A percentile compares a stretch with the other conserved stretches of the same genome.
phyloP scores from a whole-genome alignment of 2,329 filamentous ascomycete genomes.

The Exophiala sideris region DNA sequence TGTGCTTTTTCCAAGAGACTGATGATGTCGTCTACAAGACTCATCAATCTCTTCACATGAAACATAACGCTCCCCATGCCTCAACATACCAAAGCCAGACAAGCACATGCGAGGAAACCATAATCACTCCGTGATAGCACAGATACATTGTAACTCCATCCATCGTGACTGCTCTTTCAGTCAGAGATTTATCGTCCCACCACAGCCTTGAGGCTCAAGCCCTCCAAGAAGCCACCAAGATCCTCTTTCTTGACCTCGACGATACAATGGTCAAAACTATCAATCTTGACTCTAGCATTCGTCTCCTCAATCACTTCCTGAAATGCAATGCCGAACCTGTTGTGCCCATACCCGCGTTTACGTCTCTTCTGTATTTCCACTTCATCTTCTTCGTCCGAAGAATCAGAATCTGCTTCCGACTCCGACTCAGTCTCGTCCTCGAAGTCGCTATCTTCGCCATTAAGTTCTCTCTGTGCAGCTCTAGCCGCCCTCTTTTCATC shows the following conservation, averaged over 20 bases:
- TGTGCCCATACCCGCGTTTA: slow-evolving; percentile 69
- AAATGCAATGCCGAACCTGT: slow-evolving; percentile 91
- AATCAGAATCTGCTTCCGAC: slow-evolving; percentile 57
- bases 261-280: slow-evolving; percentile 96
- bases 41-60: background rate
- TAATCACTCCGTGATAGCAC: background rate
- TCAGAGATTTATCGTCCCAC: slow-evolving; percentile 44
- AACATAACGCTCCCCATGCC: background rate
- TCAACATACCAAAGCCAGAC: background rate
- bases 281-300: slow-evolving; percentile 81
- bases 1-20: too few relatives aligned
- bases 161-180: background rate
- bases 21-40: too few relatives aligned
- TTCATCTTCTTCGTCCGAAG: slow-evolving; percentile 39
- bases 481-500: slow-evolving; percentile 58
- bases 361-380: slow-evolving; percentile 54
- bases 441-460: slow-evolving; percentile 55
- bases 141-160: background rate
- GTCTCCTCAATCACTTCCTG: slow-evolving; percentile 93
- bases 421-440: slow-evolving; percentile 64
- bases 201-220: slow-evolving; percentile 85
- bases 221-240: slow-evolving; percentile 82
- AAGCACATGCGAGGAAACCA: background rate
- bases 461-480: slow-evolving; percentile 54
- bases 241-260: slow-evolving; percentile 98